A percentile compares a stretch with the other conserved stretches of the same genome.
phyloP scores from a whole-genome alignment of 768 basidiomycete species.

The Russula olivacea region DNA sequence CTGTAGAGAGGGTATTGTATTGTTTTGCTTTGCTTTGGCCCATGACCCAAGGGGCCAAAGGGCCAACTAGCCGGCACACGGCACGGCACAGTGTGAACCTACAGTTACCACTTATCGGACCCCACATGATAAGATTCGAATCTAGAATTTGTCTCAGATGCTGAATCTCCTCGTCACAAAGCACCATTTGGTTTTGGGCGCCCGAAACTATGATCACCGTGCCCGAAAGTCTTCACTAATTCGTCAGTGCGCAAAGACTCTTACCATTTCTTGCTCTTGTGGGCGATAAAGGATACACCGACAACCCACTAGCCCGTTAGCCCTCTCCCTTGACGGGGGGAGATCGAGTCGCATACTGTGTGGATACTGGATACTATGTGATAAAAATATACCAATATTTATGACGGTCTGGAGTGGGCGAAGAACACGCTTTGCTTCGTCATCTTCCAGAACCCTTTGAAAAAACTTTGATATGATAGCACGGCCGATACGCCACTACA shows the following conservation, averaged over 20 bases:
- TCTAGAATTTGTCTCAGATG: constrained; percentile 13
- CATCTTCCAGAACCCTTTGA: constrained; percentile 15
- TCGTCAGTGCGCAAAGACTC: neutral
- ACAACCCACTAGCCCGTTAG: neutral
- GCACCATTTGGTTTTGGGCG: neutral
- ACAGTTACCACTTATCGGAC: no score
- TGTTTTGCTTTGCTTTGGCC: neutral
- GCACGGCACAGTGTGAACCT: neutral
- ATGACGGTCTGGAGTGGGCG: neutral
- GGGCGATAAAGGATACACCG: neutral
- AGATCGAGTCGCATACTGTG: neutral
- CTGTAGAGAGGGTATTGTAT: neutral
- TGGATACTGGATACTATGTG: neutral
- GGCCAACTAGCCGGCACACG: neutral
- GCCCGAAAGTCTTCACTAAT: no score
- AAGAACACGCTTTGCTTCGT: constrained; percentile 7
- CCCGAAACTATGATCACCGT: neutral
- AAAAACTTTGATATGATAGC: neutral
- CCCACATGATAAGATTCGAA: constrained; percentile 16
- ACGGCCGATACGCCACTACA: constrained; percentile 9
- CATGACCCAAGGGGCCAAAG: no score
- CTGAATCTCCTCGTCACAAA: neutral
- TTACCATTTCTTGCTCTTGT: neutral
- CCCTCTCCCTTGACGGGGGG: neutral
- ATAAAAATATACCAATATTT: neutral